phyloP scores from a whole-genome alignment of 805 yeast species.

The Scheffersomyces amazonensis region DNA sequence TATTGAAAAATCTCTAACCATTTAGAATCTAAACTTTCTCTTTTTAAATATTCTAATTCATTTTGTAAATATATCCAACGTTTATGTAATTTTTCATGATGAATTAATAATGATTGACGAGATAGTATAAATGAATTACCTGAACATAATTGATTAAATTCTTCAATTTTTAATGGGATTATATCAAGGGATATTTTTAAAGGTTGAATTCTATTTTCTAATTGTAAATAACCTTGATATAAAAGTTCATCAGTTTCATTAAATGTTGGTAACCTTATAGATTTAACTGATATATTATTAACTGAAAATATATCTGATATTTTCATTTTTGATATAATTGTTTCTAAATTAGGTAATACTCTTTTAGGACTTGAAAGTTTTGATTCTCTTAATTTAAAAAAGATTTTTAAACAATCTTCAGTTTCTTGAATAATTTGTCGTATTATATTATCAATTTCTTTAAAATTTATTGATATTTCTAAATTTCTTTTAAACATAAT shows the following conservation, averaged over 20 bases:
- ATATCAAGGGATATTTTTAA: conserved; percentile 50
- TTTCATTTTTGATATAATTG: conserved; percentile 20
- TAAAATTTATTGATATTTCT: conserved; percentile 24
- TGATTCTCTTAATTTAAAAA: conserved; percentile 13
- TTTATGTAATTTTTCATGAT: conserved; percentile 36
- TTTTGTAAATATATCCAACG: conserved; percentile 40
- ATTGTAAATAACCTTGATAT: conserved; percentile 38
- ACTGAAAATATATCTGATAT: conserved; percentile 14
- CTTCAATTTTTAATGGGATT: conserved; percentile 49
- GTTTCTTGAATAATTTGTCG: conserved; percentile 22
- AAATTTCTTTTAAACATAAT: conserved; percentile 19
- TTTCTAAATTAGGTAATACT: conserved; percentile 13
- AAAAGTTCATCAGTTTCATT: conserved; percentile 27
- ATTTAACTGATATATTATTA: conserved; percentile 12
- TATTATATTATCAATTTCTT: conserved; percentile 25
- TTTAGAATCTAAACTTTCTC: conserved; percentile 47
- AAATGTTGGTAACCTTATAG: conserved; percentile 28
- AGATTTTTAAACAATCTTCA: conserved; percentile 17
- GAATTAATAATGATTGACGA: conserved; percentile 27
- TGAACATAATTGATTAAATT: conserved; percentile 27
- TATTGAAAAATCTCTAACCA: conserved; percentile 55
- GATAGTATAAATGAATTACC: conserved; percentile 23
- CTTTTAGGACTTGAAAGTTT: conserved; percentile 15
- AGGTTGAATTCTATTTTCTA: conserved; percentile 46
- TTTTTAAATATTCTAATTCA: conserved; percentile 41